A percentile compares a stretch with the other conserved stretches of the same genome.
phyloP scores from a whole-genome alignment of 495 filamentous ascomycete species.

The Hyphodiscus hymeniophilus region DNA sequence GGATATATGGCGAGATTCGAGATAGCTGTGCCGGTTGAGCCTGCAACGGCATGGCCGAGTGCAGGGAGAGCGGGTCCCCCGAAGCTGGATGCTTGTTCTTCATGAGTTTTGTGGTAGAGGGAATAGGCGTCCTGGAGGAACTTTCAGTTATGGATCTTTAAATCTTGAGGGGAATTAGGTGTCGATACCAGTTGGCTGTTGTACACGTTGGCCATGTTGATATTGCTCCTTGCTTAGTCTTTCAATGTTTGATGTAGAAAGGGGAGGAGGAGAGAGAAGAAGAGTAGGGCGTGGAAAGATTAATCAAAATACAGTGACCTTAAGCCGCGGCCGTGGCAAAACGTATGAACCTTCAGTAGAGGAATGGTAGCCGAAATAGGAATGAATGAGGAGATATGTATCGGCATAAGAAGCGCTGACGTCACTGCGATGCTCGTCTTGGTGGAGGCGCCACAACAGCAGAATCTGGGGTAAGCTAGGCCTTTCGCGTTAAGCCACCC shows the following conservation, averaged over 20 bases:
- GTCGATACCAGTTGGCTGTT: constrained; percentile 19
- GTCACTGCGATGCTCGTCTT: constrained; percentile 6
- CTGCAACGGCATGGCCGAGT: constrained; percentile 79
- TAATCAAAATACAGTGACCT: too few relatives aligned
- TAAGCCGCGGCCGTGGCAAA: too few relatives aligned
- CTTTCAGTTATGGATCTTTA: not conserved
- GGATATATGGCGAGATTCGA: constrained; percentile 78
- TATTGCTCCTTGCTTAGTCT: not conserved
- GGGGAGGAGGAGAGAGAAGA: not conserved
- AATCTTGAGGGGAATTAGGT: not conserved
- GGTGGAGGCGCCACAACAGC: not conserved
- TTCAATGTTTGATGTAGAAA: not conserved
- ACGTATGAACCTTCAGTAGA: too few relatives aligned
- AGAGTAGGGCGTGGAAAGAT: too few relatives aligned
- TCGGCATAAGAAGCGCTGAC: not conserved
- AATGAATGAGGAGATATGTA: too few relatives aligned
- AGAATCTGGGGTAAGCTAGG: too few relatives aligned
- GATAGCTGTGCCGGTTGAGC: constrained; percentile 68
- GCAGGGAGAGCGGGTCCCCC: constrained; percentile 51
- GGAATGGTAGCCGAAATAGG: too few relatives aligned
- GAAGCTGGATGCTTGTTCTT: constrained; percentile 11
- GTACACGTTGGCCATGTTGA: constrained; percentile 19
- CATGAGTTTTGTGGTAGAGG: constrained; percentile 20
- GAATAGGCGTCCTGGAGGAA: constrained; percentile 15
- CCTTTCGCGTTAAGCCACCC: too few relatives aligned